A percentile compares a stretch with the other conserved stretches of the same genome.
These are phyloP conservation scores for Postia placenta DNA, from an alignment of 768 basidiomycete species.

Conservation along the genomic window DNA sequence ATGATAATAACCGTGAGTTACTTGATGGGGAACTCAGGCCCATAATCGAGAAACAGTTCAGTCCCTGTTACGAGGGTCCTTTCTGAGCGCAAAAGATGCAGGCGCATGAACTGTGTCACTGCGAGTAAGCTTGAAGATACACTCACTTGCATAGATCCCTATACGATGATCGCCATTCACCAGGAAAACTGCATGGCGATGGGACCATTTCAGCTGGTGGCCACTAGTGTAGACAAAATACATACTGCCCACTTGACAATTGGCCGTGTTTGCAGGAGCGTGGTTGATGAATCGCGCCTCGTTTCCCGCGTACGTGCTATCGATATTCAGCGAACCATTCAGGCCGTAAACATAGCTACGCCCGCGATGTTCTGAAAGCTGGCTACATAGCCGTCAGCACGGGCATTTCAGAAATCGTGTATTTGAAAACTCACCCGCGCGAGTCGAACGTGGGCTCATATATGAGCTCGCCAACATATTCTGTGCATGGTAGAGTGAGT, in stretches of 20 bases:
- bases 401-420: too few relatives aligned
- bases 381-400: too few relatives aligned
- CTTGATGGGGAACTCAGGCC: slow-evolving; percentile 38
- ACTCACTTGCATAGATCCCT: slow-evolving; percentile 53
- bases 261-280: slow-evolving; percentile 26
- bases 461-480: slow-evolving; percentile 63
- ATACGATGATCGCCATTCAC: slow-evolving; percentile 68
- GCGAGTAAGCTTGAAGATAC: not conserved
- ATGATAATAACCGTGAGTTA: too few relatives aligned
- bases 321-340: slow-evolving; percentile 41
- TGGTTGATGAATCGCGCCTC: slow-evolving; percentile 70
- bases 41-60: slow-evolving; percentile 57
- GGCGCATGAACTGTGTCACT: slow-evolving; percentile 1
- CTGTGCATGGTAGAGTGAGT: too few relatives aligned
- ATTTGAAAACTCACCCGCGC: slow-evolving; percentile 42
- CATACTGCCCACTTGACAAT: slow-evolving; percentile 43
- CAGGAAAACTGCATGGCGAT: slow-evolving; percentile 35
- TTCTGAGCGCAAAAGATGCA: too few relatives aligned
- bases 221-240: too few relatives aligned
- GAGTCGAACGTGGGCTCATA: slow-evolving; percentile 41
- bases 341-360: slow-evolving; percentile 62
- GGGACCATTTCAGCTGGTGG: too few relatives aligned
- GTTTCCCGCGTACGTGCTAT: slow-evolving; percentile 53
- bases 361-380: slow-evolving; percentile 42
- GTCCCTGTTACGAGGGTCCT: too few relatives aligned